These are phyloP conservation scores for Chlorella vulgaris DNA, from an alignment of 139 green algal species.

Conservation along the genomic window DNA sequence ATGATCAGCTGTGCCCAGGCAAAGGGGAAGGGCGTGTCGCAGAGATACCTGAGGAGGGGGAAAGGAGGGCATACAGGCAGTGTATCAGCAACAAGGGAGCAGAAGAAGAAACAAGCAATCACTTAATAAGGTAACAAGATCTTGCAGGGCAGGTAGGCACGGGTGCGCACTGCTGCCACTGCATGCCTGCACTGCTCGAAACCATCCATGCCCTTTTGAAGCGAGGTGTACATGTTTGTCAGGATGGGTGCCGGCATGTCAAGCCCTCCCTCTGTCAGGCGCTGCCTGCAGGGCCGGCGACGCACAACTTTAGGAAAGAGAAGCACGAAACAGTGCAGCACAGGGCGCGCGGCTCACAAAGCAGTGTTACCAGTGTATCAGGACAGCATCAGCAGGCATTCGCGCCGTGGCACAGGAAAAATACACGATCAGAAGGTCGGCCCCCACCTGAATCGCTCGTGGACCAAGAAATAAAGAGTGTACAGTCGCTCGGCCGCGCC, in stretches of 20 bases:
- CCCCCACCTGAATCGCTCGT: conserved; percentile 20
- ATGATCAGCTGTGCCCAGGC: conserved; percentile 65
- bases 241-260: conserved; percentile 40
- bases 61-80: not conserved
- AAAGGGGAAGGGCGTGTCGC: conserved; percentile 75
- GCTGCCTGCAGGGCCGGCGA: not conserved
- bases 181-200: conserved; percentile 44
- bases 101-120: not conserved
- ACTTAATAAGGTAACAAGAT: not conserved
- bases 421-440: too few relatives aligned
- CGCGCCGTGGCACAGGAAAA: too few relatives aligned
- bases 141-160: too few relatives aligned
- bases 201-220: conserved; percentile 21
- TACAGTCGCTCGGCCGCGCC: conserved; percentile 39
- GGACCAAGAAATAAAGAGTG: conserved; percentile 37
- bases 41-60: conserved; percentile 35
- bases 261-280: conserved; percentile 38
- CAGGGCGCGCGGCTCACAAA: too few relatives aligned
- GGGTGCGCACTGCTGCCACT: too few relatives aligned
- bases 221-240: not conserved
- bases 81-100: not conserved
- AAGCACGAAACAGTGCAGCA: not conserved
- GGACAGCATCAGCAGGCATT: too few relatives aligned
- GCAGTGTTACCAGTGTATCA: too few relatives aligned
- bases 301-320: not conserved